phyloP scores from a whole-genome alignment of 2,329 filamentous ascomycete genomes.

The Pezicula rhizophila region DNA sequence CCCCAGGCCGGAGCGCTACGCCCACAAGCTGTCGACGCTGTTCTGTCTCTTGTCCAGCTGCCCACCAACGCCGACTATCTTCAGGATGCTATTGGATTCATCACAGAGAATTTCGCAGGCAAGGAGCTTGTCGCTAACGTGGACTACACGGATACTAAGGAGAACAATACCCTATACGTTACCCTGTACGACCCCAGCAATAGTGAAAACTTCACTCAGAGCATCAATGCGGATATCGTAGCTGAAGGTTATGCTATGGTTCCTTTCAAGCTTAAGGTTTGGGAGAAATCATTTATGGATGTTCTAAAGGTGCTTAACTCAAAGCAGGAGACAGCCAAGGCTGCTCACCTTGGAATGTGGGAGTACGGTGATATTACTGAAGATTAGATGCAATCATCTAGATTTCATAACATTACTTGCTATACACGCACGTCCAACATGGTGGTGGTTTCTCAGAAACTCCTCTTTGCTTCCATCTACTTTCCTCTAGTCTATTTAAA shows the following conservation, averaged over 20 bases:
- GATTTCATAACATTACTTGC: background rate
- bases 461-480: too few species aligned
- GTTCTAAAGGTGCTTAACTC: slow-evolving; percentile 67
- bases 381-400: slow-evolving; percentile 46
- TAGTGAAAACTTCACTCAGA: slow-evolving; percentile 61
- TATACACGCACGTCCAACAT: too few species aligned
- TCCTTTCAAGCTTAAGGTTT: slow-evolving; percentile 81
- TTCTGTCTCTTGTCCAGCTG: slow-evolving; percentile 83
- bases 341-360: slow-evolving; percentile 82
- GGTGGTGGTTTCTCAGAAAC: too few species aligned
- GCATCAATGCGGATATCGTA: slow-evolving; percentile 84
- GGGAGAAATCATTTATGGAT: slow-evolving; percentile 73
- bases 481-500: too few species aligned
- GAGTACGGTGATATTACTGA: slow-evolving; percentile 97
- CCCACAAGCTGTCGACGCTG: slow-evolving; percentile 80
- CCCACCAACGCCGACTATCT: slow-evolving; percentile 80
- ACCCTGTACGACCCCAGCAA: slow-evolving; percentile 78
- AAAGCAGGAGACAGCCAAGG: slow-evolving; percentile 73
- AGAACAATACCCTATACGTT: slow-evolving; percentile 78
- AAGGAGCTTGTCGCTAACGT: slow-evolving; percentile 84
- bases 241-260: slow-evolving; percentile 84
- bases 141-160: slow-evolving; percentile 70
- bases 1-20: slow-evolving; percentile 64
- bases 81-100: slow-evolving; percentile 67
- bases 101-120: slow-evolving; percentile 68